Conservation (phyloP, 2,329 filamentous ascomycete genomes). For the Ceratocystis variospora region DNA sequence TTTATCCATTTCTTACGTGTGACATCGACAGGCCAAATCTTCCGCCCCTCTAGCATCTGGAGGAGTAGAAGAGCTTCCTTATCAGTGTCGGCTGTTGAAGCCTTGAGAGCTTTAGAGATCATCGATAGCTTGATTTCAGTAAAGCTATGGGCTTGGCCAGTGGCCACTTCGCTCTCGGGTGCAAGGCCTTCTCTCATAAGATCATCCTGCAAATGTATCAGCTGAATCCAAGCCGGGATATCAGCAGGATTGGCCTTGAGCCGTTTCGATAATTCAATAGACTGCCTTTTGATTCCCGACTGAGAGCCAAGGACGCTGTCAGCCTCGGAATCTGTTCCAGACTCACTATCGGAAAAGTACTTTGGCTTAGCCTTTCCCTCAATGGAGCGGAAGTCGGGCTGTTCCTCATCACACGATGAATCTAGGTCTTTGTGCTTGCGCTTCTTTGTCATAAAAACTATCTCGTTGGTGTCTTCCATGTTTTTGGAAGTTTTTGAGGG, state of each 20-base stretch:
- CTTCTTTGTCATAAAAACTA: constrained; percentile 22
- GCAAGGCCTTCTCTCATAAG: constrained; percentile 42
- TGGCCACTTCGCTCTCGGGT: constrained; percentile 33
- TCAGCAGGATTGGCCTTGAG: constrained; percentile 55
- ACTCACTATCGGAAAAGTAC: constrained; percentile 35
- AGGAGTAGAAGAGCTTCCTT: constrained; percentile 50
- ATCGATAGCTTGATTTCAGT: constrained; percentile 70
- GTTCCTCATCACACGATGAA: constrained; percentile 32
- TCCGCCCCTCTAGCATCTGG: constrained; percentile 59
- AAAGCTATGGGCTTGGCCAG: constrained; percentile 52
- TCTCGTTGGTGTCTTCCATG: constrained; percentile 29
- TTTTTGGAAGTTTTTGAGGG: background rate
- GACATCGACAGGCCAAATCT: constrained; percentile 55
- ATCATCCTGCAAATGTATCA: constrained; percentile 65
- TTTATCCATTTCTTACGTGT: constrained; percentile 49
- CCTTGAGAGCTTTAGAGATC: constrained; percentile 60
- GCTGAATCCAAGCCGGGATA: constrained; percentile 57
- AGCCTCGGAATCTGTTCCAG: constrained; percentile 19
- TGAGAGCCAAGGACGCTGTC: constrained; percentile 6
- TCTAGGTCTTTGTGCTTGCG: constrained; percentile 23
- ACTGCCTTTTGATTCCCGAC: constrained; percentile 34
- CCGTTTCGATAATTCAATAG: constrained; percentile 46
- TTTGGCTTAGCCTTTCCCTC: constrained; percentile 45
- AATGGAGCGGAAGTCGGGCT: constrained; percentile 51
- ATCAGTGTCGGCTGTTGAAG: constrained; percentile 34